phyloP scores from a whole-genome alignment of 1,284 basidiomycete species.

The Microbotryomycetes sp. region DNA sequence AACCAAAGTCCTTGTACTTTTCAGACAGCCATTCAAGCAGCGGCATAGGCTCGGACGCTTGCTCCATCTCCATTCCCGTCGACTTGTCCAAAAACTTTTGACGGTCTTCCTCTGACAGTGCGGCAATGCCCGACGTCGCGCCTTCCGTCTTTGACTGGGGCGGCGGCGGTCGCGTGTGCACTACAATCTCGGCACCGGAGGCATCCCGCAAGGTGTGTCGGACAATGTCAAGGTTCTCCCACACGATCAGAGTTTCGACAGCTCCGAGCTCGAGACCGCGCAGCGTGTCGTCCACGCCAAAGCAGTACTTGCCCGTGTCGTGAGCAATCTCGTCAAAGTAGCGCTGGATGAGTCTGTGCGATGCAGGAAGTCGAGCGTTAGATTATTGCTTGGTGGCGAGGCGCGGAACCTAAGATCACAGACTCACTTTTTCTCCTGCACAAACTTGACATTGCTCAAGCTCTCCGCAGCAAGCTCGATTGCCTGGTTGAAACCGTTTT shows the following conservation, averaged over 20 bases:
- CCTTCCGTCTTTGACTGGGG: conserved; percentile 41
- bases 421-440: conserved; percentile 80
- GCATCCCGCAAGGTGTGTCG: conserved; percentile 81
- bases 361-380: background rate
- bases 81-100: conserved; percentile 93
- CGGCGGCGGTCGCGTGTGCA: conserved; percentile 49
- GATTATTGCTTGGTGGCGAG: background rate
- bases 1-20: conserved; percentile 96
- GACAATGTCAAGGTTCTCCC: conserved; percentile 90
- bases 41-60: conserved; percentile 64
- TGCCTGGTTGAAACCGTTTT: conserved; percentile 98
- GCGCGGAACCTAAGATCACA: background rate
- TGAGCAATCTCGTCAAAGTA: conserved; percentile 99
- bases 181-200: conserved; percentile 74
- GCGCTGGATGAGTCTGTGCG: conserved; percentile 67
- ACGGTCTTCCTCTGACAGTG: conserved; percentile 62
- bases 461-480: conserved; percentile 96
- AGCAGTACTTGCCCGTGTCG: conserved; percentile 96
- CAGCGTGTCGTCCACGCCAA: conserved; percentile 93
- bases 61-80: conserved; percentile 94
- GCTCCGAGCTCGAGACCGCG: conserved; percentile 95
- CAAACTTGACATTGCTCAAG: conserved; percentile 96
- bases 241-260: conserved; percentile 94
- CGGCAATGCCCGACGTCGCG: conserved; percentile 33
- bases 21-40: conserved; percentile 98